These are phyloP conservation scores for Dalbergia cochinchinensis DNA, from an alignment of 306 rosid genomes.

Conservation along the genomic window DNA sequence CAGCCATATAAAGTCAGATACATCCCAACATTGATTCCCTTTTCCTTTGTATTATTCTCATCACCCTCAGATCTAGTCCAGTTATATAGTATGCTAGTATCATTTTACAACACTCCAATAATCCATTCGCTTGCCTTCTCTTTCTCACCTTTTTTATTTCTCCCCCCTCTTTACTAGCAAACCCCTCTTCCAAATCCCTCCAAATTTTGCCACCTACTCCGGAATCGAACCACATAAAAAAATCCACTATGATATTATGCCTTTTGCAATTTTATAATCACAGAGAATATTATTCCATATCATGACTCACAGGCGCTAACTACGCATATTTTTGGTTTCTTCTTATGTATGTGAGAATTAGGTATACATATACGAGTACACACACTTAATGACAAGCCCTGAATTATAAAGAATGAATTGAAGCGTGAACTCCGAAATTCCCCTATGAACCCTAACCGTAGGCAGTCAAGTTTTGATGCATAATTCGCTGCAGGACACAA, in stretches of 20 bases:
- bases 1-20: slow-evolving; percentile 78
- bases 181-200: slow-evolving; percentile 64
- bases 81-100: background rate
- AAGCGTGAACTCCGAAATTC: slow-evolving; percentile 41
- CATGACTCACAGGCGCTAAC: slow-evolving; percentile 60
- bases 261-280: slow-evolving; percentile 48
- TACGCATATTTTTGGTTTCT: slow-evolving; percentile 61
- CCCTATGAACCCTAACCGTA: slow-evolving; percentile 58
- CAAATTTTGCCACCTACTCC: slow-evolving; percentile 91
- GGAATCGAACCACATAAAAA: slow-evolving; percentile 73
- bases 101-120: slow-evolving; percentile 38
- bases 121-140: slow-evolving; percentile 64
- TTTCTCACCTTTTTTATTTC: slow-evolving; percentile 50
- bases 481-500: slow-evolving; percentile 53
- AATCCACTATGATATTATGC: slow-evolving; percentile 46
- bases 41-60: slow-evolving; percentile 78
- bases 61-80: slow-evolving; percentile 60
- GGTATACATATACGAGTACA: background rate
- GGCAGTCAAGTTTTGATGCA: slow-evolving; percentile 46
- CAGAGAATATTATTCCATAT: slow-evolving; percentile 61
- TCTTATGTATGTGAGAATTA: slow-evolving; percentile 45
- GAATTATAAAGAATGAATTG: slow-evolving; percentile 40
- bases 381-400: slow-evolving; percentile 42
- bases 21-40: slow-evolving; percentile 98
- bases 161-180: slow-evolving; percentile 11